Base-by-base conservation (phyloP, 805 yeast species). In the Metschnikowia lochheadii region DNA sequence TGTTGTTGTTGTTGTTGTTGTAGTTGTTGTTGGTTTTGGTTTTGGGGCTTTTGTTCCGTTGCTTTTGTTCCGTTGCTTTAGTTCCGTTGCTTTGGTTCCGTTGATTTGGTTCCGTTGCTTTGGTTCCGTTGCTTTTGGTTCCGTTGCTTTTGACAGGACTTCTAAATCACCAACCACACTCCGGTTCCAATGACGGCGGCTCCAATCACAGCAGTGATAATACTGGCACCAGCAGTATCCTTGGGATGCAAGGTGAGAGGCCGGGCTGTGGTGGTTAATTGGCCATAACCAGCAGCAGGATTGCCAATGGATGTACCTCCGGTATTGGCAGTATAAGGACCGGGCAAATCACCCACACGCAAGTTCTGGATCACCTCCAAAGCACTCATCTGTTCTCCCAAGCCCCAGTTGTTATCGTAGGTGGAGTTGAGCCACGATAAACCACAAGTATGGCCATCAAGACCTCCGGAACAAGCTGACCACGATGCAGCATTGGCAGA, bases 221-320 rank as follows among this genome's bases (percentile, higher is more conserved):
- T 73, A 44, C 95, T 96, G 1, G 97, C 97, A 45, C 98, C 98
- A 1, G 89, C 96, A 59, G 77, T 49, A 34, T 58, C 62, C 37
- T 46, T 52, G 11, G 55, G 29, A 23, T 33, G 40, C 43, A 58
- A 48, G n/a, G 33, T 34, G n/a, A 58, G 56, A 13, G 58, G 58
- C 15, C 46, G 23, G 5, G 51, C 53, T 5, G 37, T 32, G 36
- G 47, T 46, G 17, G 46, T 41, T 4, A 52, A 32, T 36, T 31
- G 50, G 20, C 52, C 56, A 31, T 47, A 56, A 8, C 76, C 76
- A 2, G 76, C 76, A 14, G 66, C 65, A 3, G 65, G 64, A 50
- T 72, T 61, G 33, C 70, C 68, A 18, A 62, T 45, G 41, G 73
- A 67, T 15, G 64, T 48, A 17, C 73, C 77, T 18, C 77, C 78